Percentiles rank a stretch among this genome's conserved stretches.
phyloP scores from a whole-genome alignment of 2,329 filamentous ascomycete species.

The Diaporthe aspalathi region DNA sequence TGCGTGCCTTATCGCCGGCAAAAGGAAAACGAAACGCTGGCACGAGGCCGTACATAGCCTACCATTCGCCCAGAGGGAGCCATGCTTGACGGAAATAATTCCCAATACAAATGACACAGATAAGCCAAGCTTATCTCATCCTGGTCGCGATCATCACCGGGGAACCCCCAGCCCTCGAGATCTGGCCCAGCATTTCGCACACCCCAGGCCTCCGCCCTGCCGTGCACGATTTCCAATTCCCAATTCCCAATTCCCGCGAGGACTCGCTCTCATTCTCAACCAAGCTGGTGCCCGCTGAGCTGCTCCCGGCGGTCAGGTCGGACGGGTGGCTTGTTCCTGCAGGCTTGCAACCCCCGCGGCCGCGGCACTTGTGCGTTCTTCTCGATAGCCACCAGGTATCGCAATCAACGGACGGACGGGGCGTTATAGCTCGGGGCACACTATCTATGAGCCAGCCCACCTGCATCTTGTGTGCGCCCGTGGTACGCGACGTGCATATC shows the following conservation, averaged over 20 bases:
- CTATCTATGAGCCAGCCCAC: neutral
- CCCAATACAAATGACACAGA: conserved; percentile 64
- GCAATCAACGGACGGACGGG: conserved; percentile 19
- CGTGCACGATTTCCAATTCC: too few relatives aligned
- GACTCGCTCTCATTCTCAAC: conserved; percentile 20
- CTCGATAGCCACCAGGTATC: conserved; percentile 14
- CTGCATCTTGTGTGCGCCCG: conserved; percentile 15
- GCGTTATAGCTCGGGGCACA: conserved; percentile 1
- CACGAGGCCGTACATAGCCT: conserved; percentile 9
- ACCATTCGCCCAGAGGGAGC: conserved; percentile 24
- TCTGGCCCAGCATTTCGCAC: conserved; percentile 19
- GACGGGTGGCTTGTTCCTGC: conserved; percentile 9
- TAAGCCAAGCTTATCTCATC: conserved; percentile 69
- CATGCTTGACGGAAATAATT: conserved; percentile 39
- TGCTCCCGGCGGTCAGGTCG: conserved; percentile 29
- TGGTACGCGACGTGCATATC: conserved; percentile 20
- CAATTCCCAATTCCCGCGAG: neutral
- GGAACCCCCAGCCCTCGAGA: conserved; percentile 38
- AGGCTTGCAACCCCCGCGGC: conserved; percentile 3
- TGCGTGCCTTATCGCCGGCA: conserved; percentile 17
- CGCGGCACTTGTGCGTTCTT: conserved; percentile 11
- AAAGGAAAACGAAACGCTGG: conserved; percentile 3
- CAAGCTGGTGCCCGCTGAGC: neutral
- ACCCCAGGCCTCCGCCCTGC: conserved; percentile 2
- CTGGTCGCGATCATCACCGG: conserved; percentile 66